Percentiles rank a stretch among this genome's conserved stretches.
Conservation (phyloP, 352 stramenopile genomes). For the Pythium dissotocum region DNA sequence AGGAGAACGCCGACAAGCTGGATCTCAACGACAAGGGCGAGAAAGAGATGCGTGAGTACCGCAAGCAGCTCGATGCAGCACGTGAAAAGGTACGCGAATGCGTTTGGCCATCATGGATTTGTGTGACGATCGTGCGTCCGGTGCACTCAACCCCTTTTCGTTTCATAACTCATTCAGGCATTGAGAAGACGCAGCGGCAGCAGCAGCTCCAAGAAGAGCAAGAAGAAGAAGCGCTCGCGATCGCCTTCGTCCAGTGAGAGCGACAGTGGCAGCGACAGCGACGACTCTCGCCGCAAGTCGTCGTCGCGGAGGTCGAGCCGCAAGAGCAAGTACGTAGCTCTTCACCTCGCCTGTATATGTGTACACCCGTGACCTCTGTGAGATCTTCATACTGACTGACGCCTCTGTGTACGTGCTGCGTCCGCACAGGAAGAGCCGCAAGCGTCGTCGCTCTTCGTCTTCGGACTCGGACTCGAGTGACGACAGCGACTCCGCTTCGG, state of each 20-base stretch:
- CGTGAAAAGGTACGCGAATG: constrained; percentile 69
- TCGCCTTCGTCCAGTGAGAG: constrained; percentile 48
- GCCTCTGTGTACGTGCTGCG: constrained; percentile 18
- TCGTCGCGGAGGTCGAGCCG: constrained; percentile 56
- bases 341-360: too few relatives aligned
- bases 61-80: constrained; percentile 90
- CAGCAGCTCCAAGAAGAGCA: constrained; percentile 70
- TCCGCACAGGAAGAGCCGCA: constrained; percentile 43
- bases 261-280: constrained; percentile 50
- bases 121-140: background rate
- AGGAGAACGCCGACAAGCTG: constrained; percentile 94
- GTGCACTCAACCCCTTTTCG: background rate
- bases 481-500: constrained; percentile 22
- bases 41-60: constrained; percentile 94
- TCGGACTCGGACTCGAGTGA: constrained; percentile 47
- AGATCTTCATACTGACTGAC: background rate
- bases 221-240: constrained; percentile 72
- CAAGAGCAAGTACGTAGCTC: constrained; percentile 69
- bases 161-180: constrained; percentile 35
- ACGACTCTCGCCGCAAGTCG: constrained; percentile 44
- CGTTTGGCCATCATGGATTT: background rate
- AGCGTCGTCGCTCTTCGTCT: constrained; percentile 48
- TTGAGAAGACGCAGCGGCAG: constrained; percentile 54
- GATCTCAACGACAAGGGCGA: constrained; percentile 85
- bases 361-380: background rate